Evolutionary conservation across 768 basidiomycete genomes (phyloP).

Genomic region (Lactifluus subvellereus): DNA sequence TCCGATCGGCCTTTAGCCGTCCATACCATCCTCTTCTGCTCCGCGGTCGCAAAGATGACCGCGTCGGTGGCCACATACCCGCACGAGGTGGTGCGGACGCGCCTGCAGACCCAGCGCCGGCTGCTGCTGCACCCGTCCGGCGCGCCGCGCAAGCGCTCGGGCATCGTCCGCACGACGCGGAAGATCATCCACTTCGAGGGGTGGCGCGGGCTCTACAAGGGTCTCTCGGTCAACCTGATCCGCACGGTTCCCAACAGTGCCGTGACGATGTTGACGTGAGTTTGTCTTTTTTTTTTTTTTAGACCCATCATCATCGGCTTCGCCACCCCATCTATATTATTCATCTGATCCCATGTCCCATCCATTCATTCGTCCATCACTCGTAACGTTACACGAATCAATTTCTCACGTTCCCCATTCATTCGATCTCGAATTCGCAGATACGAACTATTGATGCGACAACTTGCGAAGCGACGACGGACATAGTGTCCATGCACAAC

Average conservation of each 20-base stretch:
- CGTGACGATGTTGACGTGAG: slow-evolving; percentile 90
- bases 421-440: slow-evolving; percentile 23
- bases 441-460: slow-evolving; percentile 41
- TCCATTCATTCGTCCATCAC: neutral
- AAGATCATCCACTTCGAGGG: slow-evolving; percentile 78
- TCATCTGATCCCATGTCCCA: neutral
- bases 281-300: slow-evolving; percentile 13
- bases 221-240: slow-evolving; percentile 88
- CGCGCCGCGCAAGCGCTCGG: slow-evolving; percentile 56
- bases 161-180: slow-evolving; percentile 67
- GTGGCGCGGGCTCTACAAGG: slow-evolving; percentile 86
- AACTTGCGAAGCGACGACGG: slow-evolving; percentile 18
- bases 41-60: slow-evolving; percentile 92
- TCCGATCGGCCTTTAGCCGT: slow-evolving; percentile 42
- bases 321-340: neutral
- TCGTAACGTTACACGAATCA: neutral
- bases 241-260: slow-evolving; percentile 96
- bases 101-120: slow-evolving; percentile 78
- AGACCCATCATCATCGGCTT: too few relatives aligned
- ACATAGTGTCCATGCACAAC: slow-evolving; percentile 3
- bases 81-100: slow-evolving; percentile 98
- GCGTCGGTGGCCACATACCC: slow-evolving; percentile 96
- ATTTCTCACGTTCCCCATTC: too few relatives aligned
- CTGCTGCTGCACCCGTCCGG: slow-evolving; percentile 38
- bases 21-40: slow-evolving; percentile 74